These are phyloP conservation scores for Boletus pseudo-olivaceus DNA, from an alignment of 768 basidiomycete genomes.

Conservation along the genomic window DNA sequence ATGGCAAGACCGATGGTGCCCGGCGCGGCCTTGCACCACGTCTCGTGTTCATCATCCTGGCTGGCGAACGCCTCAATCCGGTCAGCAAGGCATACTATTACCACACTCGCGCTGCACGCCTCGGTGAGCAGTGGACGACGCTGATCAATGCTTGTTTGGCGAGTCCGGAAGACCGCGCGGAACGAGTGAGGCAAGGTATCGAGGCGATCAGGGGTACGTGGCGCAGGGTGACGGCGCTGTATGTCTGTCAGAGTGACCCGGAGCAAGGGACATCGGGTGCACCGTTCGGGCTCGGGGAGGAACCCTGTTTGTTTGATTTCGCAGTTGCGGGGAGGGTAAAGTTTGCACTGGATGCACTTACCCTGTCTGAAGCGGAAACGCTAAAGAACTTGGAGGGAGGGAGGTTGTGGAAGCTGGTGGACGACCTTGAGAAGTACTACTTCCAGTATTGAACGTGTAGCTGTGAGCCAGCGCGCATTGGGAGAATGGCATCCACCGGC, in stretches of 20 bases:
- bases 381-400: neutral
- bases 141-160: constrained; percentile 18
- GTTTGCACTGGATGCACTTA: constrained; percentile 12
- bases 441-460: neutral
- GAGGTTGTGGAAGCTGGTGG: neutral
- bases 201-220: constrained; percentile 27
- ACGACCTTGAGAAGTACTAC: neutral
- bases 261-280: neutral
- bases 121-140: constrained; percentile 39
- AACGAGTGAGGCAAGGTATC: constrained; percentile 15
- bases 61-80: constrained; percentile 28
- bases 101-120: constrained; percentile 30
- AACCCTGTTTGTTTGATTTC: constrained; percentile 21
- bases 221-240: constrained; percentile 16
- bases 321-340: constrained; percentile 15
- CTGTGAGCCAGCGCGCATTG: no score
- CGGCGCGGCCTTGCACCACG: neutral
- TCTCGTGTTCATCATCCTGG: constrained; percentile 23
- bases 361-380: constrained; percentile 4
- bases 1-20: neutral
- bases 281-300: constrained; percentile 13
- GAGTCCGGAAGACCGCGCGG: constrained; percentile 24
- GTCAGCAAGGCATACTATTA: constrained; percentile 39
- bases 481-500: no score
- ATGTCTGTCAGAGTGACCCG: neutral